phyloP scores from a whole-genome alignment of 2,329 filamentous ascomycete species.

The Fusarium hainanense region DNA sequence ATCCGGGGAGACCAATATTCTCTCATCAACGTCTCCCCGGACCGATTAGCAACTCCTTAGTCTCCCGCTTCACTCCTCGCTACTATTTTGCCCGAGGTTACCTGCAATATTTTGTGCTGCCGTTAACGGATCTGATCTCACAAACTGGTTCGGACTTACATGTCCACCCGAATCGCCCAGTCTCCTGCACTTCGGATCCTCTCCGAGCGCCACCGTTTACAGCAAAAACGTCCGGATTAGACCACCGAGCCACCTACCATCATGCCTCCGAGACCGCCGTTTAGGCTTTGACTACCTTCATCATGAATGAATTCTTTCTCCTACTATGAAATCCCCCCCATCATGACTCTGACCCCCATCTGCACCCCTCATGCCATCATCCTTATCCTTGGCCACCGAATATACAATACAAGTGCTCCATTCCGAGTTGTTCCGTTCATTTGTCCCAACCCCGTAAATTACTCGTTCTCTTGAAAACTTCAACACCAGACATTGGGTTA shows the following conservation, averaged over 20 bases:
- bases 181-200: conserved; percentile 21
- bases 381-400: conserved; percentile 1
- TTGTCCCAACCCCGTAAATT: conserved; percentile 25
- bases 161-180: conserved; percentile 16
- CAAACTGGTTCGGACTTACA: conserved; percentile 28
- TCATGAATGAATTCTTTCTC: conserved; percentile 28
- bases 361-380: conserved; percentile 18
- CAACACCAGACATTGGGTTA: conserved; percentile 15
- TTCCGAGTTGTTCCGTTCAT: conserved; percentile 37
- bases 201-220: conserved; percentile 11
- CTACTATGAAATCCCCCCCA: conserved; percentile 16
- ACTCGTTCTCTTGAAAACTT: conserved; percentile 3
- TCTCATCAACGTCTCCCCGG: conserved; percentile 20
- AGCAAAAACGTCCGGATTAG: conserved; percentile 7
- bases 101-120: conserved; percentile 9
- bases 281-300: conserved; percentile 14
- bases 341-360: conserved; percentile 16
- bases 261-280: conserved; percentile 6
- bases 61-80: conserved; percentile 30
- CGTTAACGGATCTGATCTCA: conserved; percentile 17
- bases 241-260: conserved; percentile 21
- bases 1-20: conserved; percentile 32
- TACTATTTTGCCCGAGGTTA: conserved; percentile 15
- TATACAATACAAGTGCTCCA: not conserved
- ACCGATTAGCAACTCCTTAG: conserved; percentile 32